A percentile compares a stretch with the other conserved stretches of the same genome.
Evolutionary conservation across 1,139 yeast species (phyloP).

Genomic region (Magnusiomyces tetraspermus): DNA sequence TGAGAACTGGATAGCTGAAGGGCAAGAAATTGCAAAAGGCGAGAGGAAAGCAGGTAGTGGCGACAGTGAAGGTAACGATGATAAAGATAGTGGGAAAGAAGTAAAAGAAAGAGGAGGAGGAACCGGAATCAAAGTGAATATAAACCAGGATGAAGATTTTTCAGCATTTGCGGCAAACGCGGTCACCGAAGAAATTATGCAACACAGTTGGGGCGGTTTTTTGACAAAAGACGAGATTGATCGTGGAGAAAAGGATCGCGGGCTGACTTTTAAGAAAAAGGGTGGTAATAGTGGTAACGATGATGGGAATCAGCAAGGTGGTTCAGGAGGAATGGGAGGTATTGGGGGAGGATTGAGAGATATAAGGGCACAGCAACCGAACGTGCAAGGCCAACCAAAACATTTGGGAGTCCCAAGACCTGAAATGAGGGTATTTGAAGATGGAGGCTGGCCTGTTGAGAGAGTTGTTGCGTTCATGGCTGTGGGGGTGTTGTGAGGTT

Average conservation of each 20-base stretch:
- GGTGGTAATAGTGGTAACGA: neutral
- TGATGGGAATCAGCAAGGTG: neutral
- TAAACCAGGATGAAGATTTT: constrained; percentile 29
- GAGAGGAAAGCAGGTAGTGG: constrained; percentile 26
- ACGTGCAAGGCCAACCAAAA: neutral
- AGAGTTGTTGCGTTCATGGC: neutral
- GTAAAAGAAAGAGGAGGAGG: constrained; percentile 29
- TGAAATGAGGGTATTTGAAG: neutral
- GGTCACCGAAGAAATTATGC: constrained; percentile 44
- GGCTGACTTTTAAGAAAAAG: constrained; percentile 12
- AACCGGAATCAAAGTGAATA: constrained; percentile 28
- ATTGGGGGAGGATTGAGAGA: neutral
- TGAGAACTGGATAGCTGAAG: constrained; percentile 69
- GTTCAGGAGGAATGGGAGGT: neutral
- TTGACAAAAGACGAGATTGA: constrained; percentile 44
- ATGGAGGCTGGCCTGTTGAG: constrained; percentile 4
- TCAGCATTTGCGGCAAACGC: constrained; percentile 51
- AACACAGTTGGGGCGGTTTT: constrained; percentile 55
- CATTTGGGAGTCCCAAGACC: constrained; percentile 2
- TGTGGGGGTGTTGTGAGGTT: neutral
- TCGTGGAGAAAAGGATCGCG: constrained; percentile 31
- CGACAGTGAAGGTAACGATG: constrained; percentile 65
- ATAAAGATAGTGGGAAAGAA: constrained; percentile 48
- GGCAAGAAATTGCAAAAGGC: constrained; percentile 30
- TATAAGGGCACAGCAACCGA: neutral